Conservation (phyloP, 495 filamentous ascomycete species). For the Podospora didyma region DNA sequence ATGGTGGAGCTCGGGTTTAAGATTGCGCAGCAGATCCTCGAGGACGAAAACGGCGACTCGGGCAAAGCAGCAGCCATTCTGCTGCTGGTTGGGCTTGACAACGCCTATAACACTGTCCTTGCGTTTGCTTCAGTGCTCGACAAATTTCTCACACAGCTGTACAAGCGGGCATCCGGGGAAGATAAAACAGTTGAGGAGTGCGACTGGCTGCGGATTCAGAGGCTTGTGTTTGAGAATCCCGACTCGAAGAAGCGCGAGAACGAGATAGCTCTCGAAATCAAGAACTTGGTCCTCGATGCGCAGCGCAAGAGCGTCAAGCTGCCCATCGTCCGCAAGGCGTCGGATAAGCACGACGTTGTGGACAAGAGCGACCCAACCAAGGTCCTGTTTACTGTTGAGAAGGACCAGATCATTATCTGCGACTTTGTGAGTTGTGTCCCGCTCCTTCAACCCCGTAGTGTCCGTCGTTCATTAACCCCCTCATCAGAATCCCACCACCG, state of each 20-base stretch:
- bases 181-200: not conserved
- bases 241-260: not conserved
- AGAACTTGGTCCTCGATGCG: not conserved
- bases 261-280: not conserved
- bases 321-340: constrained; percentile 10
- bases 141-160: not conserved
- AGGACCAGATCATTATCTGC: constrained; percentile 10
- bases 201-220: too few species aligned
- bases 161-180: not conserved
- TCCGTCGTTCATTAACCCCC: not conserved
- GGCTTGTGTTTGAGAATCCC: not conserved
- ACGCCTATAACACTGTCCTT: constrained; percentile 15
- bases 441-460: not conserved
- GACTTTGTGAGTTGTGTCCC: constrained; percentile 5
- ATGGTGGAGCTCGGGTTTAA: constrained; percentile 9
- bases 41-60: constrained; percentile 2
- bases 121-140: not conserved
- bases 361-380: not conserved
- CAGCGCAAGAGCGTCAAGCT: constrained; percentile 9
- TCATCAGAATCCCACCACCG: too few species aligned
- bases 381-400: not conserved
- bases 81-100: constrained; percentile 13
- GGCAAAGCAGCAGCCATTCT: constrained; percentile 11
- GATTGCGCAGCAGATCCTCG: constrained; percentile 6
- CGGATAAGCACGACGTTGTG: not conserved